Percentiles rank a stretch among this genome's conserved stretches.
Conservation (phyloP, 2,329 filamentous ascomycete species). For the Xylariaceae sp. region DNA sequence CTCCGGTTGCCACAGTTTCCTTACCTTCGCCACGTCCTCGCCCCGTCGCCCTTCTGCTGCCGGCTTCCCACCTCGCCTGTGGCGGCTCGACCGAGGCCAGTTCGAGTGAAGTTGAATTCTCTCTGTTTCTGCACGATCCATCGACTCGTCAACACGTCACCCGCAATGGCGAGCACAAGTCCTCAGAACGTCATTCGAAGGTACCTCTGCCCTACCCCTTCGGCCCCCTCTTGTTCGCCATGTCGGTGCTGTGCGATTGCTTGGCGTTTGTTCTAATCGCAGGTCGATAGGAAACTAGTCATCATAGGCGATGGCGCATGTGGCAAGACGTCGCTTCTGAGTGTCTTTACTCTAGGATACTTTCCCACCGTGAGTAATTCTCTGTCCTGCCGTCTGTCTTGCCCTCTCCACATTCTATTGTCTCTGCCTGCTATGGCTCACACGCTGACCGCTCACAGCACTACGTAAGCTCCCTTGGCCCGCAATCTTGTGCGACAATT, state of each 20-base stretch:
- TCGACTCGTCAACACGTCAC: slow-evolving; percentile 5
- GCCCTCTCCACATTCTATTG: slow-evolving; percentile 4
- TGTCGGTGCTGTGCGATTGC: not conserved
- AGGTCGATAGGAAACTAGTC: slow-evolving; percentile 29
- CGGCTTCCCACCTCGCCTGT: no score
- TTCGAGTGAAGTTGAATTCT: no score
- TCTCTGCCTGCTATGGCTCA: slow-evolving; percentile 1
- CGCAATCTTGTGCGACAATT: slow-evolving; percentile 4
- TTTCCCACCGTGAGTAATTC: slow-evolving; percentile 80
- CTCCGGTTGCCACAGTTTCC: no score
- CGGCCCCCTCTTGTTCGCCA: not conserved
- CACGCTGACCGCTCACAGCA: slow-evolving; percentile 43
- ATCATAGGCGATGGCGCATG: slow-evolving; percentile 66
- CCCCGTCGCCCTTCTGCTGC: no score
- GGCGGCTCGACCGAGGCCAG: no score
- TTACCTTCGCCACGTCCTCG: no score
- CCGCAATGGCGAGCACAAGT: slow-evolving; percentile 31
- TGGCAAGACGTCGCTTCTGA: slow-evolving; percentile 95
- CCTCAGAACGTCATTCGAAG: slow-evolving; percentile 43
- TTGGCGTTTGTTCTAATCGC: slow-evolving; percentile 17
- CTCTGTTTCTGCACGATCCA: no score
- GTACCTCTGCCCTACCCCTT: slow-evolving; percentile 24
- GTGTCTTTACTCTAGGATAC: slow-evolving; percentile 96
- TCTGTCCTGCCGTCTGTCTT: slow-evolving; percentile 1
- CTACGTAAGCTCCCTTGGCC: slow-evolving; percentile 44